These are phyloP conservation scores for Ustilago tritici DNA, from an alignment of 1,284 basidiomycete genomes.

Conservation along the genomic window DNA sequence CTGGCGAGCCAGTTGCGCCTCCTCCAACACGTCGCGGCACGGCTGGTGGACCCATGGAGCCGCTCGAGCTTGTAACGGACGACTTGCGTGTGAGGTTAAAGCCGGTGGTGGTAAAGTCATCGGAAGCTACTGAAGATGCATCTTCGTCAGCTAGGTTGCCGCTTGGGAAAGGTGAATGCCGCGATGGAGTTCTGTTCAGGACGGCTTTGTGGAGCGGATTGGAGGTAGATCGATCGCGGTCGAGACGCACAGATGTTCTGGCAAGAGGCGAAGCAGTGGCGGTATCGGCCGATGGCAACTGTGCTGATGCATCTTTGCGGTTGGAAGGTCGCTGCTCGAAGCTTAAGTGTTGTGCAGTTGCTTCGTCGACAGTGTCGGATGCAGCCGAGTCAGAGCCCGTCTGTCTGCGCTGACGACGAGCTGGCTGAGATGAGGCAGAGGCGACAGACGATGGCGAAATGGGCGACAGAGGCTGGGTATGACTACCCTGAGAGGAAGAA, in stretches of 20 bases:
- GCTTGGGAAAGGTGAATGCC: conserved; percentile 24
- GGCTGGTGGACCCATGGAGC: conserved; percentile 52
- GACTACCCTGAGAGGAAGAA: conserved; percentile 30
- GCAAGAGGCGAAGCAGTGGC: conserved; percentile 23
- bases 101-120: conserved; percentile 32
- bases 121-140: conserved; percentile 35
- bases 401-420: conserved; percentile 26
- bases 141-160: conserved; percentile 32
- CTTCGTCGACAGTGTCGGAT: conserved; percentile 28
- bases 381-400: conserved; percentile 32
- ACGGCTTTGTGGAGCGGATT: conserved; percentile 43
- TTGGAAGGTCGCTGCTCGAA: conserved; percentile 17
- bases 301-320: conserved; percentile 16
- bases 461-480: conserved; percentile 28
- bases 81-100: conserved; percentile 49
- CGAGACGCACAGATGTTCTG: conserved; percentile 22
- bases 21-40: conserved; percentile 35
- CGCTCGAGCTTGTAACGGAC: conserved; percentile 47
- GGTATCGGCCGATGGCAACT: conserved; percentile 8
- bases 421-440: conserved; percentile 25
- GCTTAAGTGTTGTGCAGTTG: conserved; percentile 12
- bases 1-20: conserved; percentile 25
- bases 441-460: conserved; percentile 41
- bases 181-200: conserved; percentile 31
- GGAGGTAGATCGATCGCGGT: conserved; percentile 38